Evolutionary conservation across 371 early-diverging fungal genomes (phyloP).

Genomic region (Blastocladiella emersonii): DNA sequence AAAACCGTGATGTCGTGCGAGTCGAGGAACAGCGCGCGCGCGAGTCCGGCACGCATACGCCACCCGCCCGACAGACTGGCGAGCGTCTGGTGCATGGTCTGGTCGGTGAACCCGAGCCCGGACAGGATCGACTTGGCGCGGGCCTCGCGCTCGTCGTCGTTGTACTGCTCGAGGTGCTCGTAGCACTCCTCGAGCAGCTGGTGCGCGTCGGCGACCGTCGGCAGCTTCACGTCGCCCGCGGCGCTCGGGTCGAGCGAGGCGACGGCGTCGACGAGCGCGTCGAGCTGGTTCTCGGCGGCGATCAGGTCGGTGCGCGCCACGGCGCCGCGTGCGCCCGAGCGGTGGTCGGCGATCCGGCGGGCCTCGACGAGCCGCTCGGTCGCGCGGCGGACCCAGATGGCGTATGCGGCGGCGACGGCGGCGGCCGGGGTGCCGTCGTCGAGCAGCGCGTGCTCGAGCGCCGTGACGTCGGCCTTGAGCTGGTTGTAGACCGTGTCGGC

Average conservation of each 20-base stretch:
- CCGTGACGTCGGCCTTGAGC: neutral
- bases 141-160: constrained; percentile 3
- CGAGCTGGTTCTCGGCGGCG: constrained; percentile 34
- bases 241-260: neutral
- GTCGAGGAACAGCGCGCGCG: constrained; percentile 56
- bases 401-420: constrained; percentile 17
- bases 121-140: constrained; percentile 38
- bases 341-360: constrained; percentile 47
- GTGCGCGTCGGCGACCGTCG: constrained; percentile 35
- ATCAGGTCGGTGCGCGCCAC: constrained; percentile 48
- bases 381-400: constrained; percentile 21
- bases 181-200: constrained; percentile 39
- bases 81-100: constrained; percentile 24
- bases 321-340: constrained; percentile 65
- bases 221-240: constrained; percentile 26
- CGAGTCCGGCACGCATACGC: constrained; percentile 73
- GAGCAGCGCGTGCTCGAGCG: constrained; percentile 3
- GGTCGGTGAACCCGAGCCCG: constrained; percentile 44
- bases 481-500: constrained; percentile 39
- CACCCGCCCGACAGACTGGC: constrained; percentile 67
- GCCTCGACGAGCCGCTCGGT: constrained; percentile 30
- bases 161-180: constrained; percentile 19
- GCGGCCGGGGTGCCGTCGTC: constrained; percentile 13
- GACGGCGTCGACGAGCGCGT: constrained; percentile 9
- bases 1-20: constrained; percentile 71